These are phyloP conservation scores for Phytophthora europaea DNA, from an alignment of 352 stramenopile genomes.

Conservation along the genomic window DNA sequence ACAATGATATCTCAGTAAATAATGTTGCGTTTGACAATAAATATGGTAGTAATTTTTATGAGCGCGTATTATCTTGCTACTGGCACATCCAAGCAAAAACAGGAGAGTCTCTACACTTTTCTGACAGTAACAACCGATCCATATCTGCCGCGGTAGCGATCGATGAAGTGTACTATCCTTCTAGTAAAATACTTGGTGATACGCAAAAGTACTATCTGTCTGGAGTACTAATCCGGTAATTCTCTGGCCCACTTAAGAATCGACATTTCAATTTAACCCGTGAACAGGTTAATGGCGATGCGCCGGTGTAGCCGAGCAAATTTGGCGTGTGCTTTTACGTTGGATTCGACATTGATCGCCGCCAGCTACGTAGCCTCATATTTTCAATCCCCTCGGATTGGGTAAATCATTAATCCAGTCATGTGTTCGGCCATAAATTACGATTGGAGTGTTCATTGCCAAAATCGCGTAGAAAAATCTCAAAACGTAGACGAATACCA, in stretches of 20 bases:
- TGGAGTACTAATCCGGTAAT: too few relatives aligned
- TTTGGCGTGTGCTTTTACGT: constrained; percentile 89
- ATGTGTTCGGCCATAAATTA: too few relatives aligned
- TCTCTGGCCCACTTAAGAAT: too few relatives aligned
- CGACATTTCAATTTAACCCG: too few relatives aligned
- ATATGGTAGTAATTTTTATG: constrained; percentile 19
- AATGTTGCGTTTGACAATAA: constrained; percentile 15
- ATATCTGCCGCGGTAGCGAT: constrained; percentile 30
- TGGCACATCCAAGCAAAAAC: constrained; percentile 16
- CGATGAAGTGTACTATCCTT: constrained; percentile 23
- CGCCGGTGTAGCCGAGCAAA: constrained; percentile 50
- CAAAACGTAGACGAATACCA: too few relatives aligned
- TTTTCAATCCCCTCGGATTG: too few relatives aligned
- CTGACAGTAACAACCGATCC: constrained; percentile 18
- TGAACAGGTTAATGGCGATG: constrained; percentile 28
- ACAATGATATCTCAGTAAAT: neutral
- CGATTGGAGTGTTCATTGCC: too few relatives aligned
- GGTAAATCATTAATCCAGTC: too few relatives aligned
- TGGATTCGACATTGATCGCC: constrained; percentile 86
- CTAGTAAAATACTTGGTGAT: neutral
- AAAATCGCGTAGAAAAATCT: too few relatives aligned
- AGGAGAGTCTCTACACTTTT: constrained; percentile 17
- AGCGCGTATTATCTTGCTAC: constrained; percentile 33
- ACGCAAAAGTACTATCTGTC: too few relatives aligned
- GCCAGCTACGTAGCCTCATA: constrained; percentile 77